Evolutionary conservation across 1,139 yeast genomes (phyloP).

Genomic region (Geotrichum bryndzae): DNA sequence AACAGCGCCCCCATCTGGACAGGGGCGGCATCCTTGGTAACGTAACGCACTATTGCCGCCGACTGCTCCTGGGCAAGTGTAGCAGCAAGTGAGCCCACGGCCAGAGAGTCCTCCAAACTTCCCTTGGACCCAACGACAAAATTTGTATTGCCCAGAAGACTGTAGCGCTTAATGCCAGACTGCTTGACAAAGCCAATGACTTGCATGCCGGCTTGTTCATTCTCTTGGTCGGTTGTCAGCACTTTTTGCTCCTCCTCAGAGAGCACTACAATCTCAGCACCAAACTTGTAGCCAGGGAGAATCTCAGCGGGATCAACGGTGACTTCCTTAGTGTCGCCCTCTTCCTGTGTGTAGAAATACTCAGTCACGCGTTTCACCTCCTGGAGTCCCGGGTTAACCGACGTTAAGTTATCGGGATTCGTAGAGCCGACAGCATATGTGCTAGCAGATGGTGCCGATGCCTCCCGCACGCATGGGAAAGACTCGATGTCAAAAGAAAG

Average conservation of each 20-base stretch:
- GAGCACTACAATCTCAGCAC: slow-evolving; percentile 52
- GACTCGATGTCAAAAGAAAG: slow-evolving; percentile 47
- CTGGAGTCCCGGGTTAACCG: slow-evolving; percentile 21
- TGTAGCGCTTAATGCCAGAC: slow-evolving; percentile 50
- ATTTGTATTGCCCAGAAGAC: slow-evolving; percentile 52
- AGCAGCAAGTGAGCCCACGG: slow-evolving; percentile 45
- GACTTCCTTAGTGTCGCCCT: neutral
- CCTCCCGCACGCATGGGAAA: slow-evolving; percentile 55
- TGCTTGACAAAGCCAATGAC: slow-evolving; percentile 54
- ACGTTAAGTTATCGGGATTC: neutral
- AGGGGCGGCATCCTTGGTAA: slow-evolving; percentile 45
- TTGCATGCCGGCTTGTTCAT: slow-evolving; percentile 38
- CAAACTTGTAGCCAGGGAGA: slow-evolving; percentile 58
- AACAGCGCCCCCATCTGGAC: slow-evolving; percentile 29
- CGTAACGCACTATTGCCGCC: slow-evolving; percentile 60
- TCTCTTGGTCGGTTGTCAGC: slow-evolving; percentile 26
- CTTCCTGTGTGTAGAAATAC: slow-evolving; percentile 19
- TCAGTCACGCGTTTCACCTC: slow-evolving; percentile 21
- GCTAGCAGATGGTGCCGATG: slow-evolving; percentile 38
- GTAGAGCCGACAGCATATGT: slow-evolving; percentile 20
- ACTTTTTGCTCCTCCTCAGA: slow-evolving; percentile 43
- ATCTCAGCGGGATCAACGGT: slow-evolving; percentile 1
- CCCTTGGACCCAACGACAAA: slow-evolving; percentile 48
- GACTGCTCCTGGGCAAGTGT: slow-evolving; percentile 46
- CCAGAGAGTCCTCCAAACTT: slow-evolving; percentile 36